A percentile compares a stretch with the other conserved stretches of the same genome.
These are phyloP conservation scores for Ettlia oleoabundans DNA, from an alignment of 139 green algal species.

Conservation along the genomic window DNA sequence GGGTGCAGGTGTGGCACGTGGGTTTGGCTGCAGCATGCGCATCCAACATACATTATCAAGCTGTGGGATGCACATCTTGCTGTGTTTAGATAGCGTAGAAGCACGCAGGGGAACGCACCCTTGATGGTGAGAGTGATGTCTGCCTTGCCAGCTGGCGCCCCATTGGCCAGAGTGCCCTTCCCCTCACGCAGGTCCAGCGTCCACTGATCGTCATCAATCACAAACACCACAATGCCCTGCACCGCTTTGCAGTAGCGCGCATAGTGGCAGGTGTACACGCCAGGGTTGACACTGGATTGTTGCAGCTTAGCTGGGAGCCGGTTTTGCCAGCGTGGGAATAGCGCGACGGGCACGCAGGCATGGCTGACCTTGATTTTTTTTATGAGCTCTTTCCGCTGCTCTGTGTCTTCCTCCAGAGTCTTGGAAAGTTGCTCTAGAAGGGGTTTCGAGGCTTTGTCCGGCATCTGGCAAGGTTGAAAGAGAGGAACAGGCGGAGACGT, in stretches of 20 bases:
- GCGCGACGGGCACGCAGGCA: too few species aligned
- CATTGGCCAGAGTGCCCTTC: slow-evolving; percentile 48
- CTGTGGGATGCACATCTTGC: not conserved
- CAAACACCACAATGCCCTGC: slow-evolving; percentile 84
- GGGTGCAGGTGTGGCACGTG: too few species aligned
- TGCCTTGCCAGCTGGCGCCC: slow-evolving; percentile 50
- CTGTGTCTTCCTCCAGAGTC: slow-evolving; percentile 54
- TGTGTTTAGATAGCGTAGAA: not conserved
- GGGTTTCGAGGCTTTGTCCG: slow-evolving; percentile 42
- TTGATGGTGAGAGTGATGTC: slow-evolving; percentile 83
- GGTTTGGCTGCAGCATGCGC: too few species aligned
- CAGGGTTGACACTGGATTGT: not conserved
- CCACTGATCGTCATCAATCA: slow-evolving; percentile 80
- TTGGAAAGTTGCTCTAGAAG: slow-evolving; percentile 64
- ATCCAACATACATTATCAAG: not conserved
- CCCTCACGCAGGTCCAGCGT: slow-evolving; percentile 78
- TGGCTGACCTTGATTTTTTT: slow-evolving; percentile 68
- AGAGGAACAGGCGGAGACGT: too few species aligned
- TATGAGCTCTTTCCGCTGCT: slow-evolving; percentile 52
- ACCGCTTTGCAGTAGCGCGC: not conserved
- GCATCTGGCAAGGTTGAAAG: slow-evolving; percentile 5
- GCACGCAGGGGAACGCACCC: too few species aligned
- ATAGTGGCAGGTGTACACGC: not conserved
- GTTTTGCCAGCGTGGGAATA: too few species aligned
- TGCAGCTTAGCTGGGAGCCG: too few species aligned